Base-by-base conservation (phyloP, 441 rosid genomes). In the Arabidopsis hybrid region DNA sequence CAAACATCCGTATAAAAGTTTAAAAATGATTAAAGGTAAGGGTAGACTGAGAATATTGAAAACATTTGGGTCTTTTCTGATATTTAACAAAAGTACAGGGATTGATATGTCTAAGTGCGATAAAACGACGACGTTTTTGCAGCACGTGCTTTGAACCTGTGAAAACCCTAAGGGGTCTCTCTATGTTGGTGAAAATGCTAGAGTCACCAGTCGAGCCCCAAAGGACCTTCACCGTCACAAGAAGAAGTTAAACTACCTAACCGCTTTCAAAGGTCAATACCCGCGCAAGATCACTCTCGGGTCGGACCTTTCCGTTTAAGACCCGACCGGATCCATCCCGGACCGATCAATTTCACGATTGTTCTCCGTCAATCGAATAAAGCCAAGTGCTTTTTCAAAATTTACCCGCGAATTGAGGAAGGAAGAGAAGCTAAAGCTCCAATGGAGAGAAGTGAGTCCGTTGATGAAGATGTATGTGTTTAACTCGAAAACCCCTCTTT, bases 181-280 rank as follows among this genome's bases (percentile, higher is more conserved):
- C 4, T 39, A 13, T 75, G 74, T 29, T 26, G 76, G 72, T 62
- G 67, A 14, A 74, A 74, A 79, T 65, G 78, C 79, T 79, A 79
- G 63, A 79, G 72, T 79, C 76, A 79, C 82, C 69, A 65, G 82
- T 74, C 79, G 82, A 62, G 82, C 79, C 82, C 79, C 62, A 32
- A 69, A 79, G 43, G 26, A 69, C 55, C 75, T 79, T 71, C 82
- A 70, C 78, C 75, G 76, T 64, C 78, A 74, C 53, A 69, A 65
- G 71, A 56, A 67, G 71, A 73, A 73, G 65, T 31, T 60, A 39
- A 72, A 64, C 75, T 56, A 73, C 76, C 56, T 59, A 77, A 71
- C 80, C 55, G 71, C 49, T 53, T 62, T 12, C 17, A 67, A 46
- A 42, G 60, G 35, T 64, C 68, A 56, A 58, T 49, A 69, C 72